These are phyloP conservation scores for Cladosporium sphaerospermum DNA, from an alignment of 2,329 filamentous ascomycete genomes.

Conservation along the genomic window DNA sequence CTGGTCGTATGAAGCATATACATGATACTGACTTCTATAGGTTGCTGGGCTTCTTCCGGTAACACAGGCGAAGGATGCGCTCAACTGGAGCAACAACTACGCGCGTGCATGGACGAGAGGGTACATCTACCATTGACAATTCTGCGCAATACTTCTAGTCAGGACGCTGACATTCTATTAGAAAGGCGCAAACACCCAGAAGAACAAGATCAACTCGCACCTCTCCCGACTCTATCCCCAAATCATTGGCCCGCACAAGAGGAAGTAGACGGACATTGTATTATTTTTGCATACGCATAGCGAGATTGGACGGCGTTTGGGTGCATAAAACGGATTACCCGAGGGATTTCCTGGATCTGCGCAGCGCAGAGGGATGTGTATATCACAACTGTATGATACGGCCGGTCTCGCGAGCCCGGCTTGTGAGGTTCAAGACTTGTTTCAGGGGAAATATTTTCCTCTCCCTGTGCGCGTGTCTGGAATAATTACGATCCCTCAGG, in stretches of 20 bases:
- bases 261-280: slow-evolving; percentile 40
- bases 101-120: slow-evolving; percentile 73
- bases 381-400: neutral
- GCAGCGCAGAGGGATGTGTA: neutral
- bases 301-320: slow-evolving; percentile 7
- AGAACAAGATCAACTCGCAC: slow-evolving; percentile 88
- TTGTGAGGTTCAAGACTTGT: neutral
- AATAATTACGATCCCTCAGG: neutral
- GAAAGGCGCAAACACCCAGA: slow-evolving; percentile 38
- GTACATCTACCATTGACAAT: slow-evolving; percentile 39
- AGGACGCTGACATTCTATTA: neutral
- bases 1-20: neutral
- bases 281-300: slow-evolving; percentile 7
- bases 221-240: slow-evolving; percentile 69
- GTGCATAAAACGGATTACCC: slow-evolving; percentile 5
- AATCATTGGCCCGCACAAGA: slow-evolving; percentile 65
- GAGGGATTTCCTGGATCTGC: neutral
- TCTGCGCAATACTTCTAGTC: neutral
- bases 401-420: neutral
- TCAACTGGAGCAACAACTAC: slow-evolving; percentile 54
- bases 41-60: slow-evolving; percentile 78
- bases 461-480: neutral
- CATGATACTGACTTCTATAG: slow-evolving; percentile 38
- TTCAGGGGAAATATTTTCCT: neutral
- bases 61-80: slow-evolving; percentile 58